A percentile compares a stretch with the other conserved stretches of the same genome.
These are phyloP conservation scores for Erysiphe pulchra DNA, from an alignment of 2,329 filamentous ascomycete species.

Conservation along the genomic window DNA sequence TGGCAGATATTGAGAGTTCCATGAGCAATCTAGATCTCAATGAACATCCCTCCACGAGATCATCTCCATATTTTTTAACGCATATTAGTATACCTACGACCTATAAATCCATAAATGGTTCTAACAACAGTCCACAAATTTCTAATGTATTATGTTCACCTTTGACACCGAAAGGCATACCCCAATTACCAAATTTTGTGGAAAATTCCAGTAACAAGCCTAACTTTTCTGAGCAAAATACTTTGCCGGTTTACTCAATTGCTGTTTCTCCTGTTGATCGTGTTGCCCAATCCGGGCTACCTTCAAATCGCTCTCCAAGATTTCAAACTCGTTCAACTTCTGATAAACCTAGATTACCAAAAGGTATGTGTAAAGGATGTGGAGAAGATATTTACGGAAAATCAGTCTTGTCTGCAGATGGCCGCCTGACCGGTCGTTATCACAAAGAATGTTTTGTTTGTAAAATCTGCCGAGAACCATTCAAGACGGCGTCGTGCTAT, in stretches of 20 bases:
- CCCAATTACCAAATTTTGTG: no score
- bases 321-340: background rate
- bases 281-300: no score
- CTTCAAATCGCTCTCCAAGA: no score
- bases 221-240: no score
- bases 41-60: background rate
- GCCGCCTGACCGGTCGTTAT: slow-evolving; percentile 73
- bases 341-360: slow-evolving; percentile 1
- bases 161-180: no score
- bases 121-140: background rate
- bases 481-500: slow-evolving; percentile 76
- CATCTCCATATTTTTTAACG: no score
- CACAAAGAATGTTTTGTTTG: slow-evolving; percentile 93
- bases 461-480: slow-evolving; percentile 55
- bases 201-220: no score
- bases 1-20: slow-evolving; percentile 28
- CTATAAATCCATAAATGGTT: no score
- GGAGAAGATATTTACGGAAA: slow-evolving; percentile 58
- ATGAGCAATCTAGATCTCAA: slow-evolving; percentile 18
- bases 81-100: no score
- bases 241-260: no score
- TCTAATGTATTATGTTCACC: no score
- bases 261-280: no score
- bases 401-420: slow-evolving; percentile 81
- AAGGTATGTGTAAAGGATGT: slow-evolving; percentile 63